Evolutionary conservation across 1,284 basidiomycete species (phyloP).

Genomic region (Polyporus tsugae): DNA sequence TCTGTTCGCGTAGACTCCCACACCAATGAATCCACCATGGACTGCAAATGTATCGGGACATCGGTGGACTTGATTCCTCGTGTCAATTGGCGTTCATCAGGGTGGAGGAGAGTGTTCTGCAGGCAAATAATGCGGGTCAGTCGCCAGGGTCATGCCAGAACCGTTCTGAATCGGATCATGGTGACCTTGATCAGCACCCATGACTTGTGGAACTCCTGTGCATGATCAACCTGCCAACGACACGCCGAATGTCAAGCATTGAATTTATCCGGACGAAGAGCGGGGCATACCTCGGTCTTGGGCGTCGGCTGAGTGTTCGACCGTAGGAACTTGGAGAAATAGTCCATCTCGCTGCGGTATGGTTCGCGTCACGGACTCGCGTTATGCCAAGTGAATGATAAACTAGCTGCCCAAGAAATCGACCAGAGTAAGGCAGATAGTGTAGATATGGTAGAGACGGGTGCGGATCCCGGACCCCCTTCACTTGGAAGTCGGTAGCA

Average conservation of each 20-base stretch:
- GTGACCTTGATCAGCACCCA: slow-evolving; percentile 77
- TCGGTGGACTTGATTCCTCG: slow-evolving; percentile 86
- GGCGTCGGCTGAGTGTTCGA: slow-evolving; percentile 56
- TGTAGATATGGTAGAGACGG: not conserved
- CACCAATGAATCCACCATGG: slow-evolving; percentile 90
- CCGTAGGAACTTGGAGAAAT: slow-evolving; percentile 83
- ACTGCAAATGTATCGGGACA: slow-evolving; percentile 79
- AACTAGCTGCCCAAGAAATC: too few relatives aligned
- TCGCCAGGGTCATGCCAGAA: not conserved
- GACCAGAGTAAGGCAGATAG: not conserved
- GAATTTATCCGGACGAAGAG: slow-evolving; percentile 3
- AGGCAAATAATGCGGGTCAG: slow-evolving; percentile 5
- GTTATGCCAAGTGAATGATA: not conserved
- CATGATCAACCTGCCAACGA: slow-evolving; percentile 52
- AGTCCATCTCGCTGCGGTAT: slow-evolving; percentile 64
- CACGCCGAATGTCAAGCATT: slow-evolving; percentile 4
- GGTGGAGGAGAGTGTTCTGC: slow-evolving; percentile 78
- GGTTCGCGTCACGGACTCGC: not conserved
- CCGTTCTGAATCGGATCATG: slow-evolving; percentile 10
- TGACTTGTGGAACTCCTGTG: slow-evolving; percentile 75
- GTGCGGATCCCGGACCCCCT: not conserved
- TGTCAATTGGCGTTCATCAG: slow-evolving; percentile 83
- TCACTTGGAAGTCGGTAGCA: not conserved
- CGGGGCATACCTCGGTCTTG: slow-evolving; percentile 50
- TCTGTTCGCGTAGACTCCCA: slow-evolving; percentile 85